phyloP scores from a whole-genome alignment of 495 filamentous ascomycete genomes.

The Hypoxylon lenormandii region DNA sequence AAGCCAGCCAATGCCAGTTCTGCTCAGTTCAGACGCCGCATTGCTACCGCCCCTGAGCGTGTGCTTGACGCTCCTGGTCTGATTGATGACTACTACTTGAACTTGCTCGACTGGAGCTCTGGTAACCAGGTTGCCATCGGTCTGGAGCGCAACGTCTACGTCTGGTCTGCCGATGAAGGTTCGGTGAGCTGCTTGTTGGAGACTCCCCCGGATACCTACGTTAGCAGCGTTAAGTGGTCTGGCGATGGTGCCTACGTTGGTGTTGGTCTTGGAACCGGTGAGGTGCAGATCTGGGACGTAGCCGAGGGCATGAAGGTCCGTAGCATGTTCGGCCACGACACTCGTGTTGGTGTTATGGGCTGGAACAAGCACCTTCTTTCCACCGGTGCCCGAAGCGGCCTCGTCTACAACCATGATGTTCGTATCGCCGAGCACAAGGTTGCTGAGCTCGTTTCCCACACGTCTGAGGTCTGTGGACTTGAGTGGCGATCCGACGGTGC shows the following conservation, averaged over 20 bases:
- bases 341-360: slow-evolving; percentile 95
- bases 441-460: slow-evolving; percentile 94
- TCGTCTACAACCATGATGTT: slow-evolving; percentile 99
- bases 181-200: slow-evolving; percentile 87
- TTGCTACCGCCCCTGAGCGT: slow-evolving; percentile 93
- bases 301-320: slow-evolving; percentile 93
- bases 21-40: slow-evolving; percentile 87
- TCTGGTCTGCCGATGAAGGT: slow-evolving; percentile 98
- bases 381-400: slow-evolving; percentile 89
- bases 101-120: slow-evolving; percentile 96
- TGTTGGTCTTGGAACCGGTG: slow-evolving; percentile 92
- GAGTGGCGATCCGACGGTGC: slow-evolving; percentile 97
- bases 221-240: slow-evolving; percentile 98
- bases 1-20: slow-evolving; percentile 77
- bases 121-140: slow-evolving; percentile 98
- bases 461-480: slow-evolving; percentile 95
- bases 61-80: slow-evolving; percentile 97
- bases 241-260: slow-evolving; percentile 96
- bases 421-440: slow-evolving; percentile 97
- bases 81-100: slow-evolving; percentile 98
- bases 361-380: slow-evolving; percentile 98
- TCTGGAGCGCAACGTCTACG: slow-evolving; percentile 94
- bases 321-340: slow-evolving; percentile 97
- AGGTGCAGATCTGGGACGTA: slow-evolving; percentile 99
- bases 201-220: slow-evolving; percentile 87